Evolutionary conservation across 2,329 filamentous ascomycete genomes (phyloP), one percentile per base, ranked within the genome.

Genomic region (Aspergillus luchuensis): DNA sequence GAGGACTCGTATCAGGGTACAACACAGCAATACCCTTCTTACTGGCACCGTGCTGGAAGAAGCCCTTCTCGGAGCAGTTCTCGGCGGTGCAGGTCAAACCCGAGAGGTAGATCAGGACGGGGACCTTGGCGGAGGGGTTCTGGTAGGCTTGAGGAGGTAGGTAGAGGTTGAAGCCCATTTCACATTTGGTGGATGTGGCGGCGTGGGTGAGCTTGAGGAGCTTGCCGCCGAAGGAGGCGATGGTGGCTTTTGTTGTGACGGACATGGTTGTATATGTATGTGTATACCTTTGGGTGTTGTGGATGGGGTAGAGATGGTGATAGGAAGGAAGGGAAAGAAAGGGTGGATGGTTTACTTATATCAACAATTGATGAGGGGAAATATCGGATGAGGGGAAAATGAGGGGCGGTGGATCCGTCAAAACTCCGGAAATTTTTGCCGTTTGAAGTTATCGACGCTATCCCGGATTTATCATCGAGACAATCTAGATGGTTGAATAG

Each of bases 71-170:
- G 2, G 87, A 85, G 75, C 86, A 87, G 69, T 89, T 89, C 69
- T 98, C 93, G 38, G 91, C 92, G 1, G 92, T 94, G 83, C 95
- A 99, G 63, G 95, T 98, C 63, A 99, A 83, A 55, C 95, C 95
- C 13, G 94, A 94, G 61, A 99, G 88, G 79, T 94, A 99, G 80
- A 97, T 88, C 60, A 99, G 85, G 30, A 98, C 86, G 23, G 95
- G 95, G 2, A 92, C 87, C 70, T 90, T 90, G 58, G 82, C 77
- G 43, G 84, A 81, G 1, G 78, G 57, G 53, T 77, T 70, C 15
- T 77, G 70, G 64, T 84, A 79, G 58, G 91, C 87, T 70, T 88
- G 83, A 2, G 91, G 87, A 23, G 95, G 95, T 3, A 99, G 85
- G 82, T 91, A 99, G 70, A 99, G 84, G 81, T 96, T 96, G 73